Evolutionary conservation across 345 rosid genomes (phyloP).

Genomic region (Syzygium aqueum): DNA sequence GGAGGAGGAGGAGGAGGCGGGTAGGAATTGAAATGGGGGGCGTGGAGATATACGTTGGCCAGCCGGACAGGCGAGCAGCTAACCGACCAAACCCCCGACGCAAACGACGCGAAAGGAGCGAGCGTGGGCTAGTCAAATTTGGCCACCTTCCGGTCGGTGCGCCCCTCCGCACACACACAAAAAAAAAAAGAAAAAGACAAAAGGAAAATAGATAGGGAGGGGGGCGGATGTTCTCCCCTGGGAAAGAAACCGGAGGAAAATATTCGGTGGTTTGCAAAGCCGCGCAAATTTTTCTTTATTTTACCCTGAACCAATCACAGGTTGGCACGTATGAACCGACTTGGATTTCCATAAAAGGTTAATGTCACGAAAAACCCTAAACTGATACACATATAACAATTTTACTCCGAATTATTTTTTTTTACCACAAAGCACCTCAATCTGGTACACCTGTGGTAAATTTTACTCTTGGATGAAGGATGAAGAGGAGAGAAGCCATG

Average conservation of each 20-base stretch:
- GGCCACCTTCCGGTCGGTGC: background rate
- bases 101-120: background rate
- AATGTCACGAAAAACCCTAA: too few relatives aligned
- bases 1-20: background rate
- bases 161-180: background rate
- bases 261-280: background rate
- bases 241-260: too few relatives aligned
- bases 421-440: too few relatives aligned
- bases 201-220: background rate
- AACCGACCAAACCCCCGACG: background rate
- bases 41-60: background rate
- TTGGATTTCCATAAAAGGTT: background rate
- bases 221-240: background rate
- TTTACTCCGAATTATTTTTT: too few relatives aligned
- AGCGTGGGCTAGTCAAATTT: slow-evolving; percentile 20
- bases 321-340: background rate
- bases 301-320: background rate
- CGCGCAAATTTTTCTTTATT: background rate
- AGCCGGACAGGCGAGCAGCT: background rate
- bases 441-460: too few relatives aligned
- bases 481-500: too few relatives aligned
- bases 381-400: too few relatives aligned
- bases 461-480: too few relatives aligned
- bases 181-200: too few relatives aligned
- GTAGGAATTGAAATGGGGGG: background rate